phyloP scores from a whole-genome alignment of 2,329 filamentous ascomycete genomes.

The Ceratocystis lukuohia region DNA sequence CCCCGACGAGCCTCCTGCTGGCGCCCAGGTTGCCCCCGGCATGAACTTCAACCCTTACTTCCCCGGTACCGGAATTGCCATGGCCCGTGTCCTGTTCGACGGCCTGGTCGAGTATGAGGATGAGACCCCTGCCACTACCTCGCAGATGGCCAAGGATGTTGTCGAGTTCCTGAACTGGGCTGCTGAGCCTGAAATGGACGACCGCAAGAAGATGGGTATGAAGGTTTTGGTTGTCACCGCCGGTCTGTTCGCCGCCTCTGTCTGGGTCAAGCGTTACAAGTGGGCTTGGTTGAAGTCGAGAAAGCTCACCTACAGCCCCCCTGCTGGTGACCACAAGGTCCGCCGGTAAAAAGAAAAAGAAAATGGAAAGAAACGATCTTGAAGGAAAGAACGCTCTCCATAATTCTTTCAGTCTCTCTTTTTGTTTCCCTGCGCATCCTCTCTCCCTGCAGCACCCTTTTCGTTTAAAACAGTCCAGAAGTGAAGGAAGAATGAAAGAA shows the following conservation, averaged over 20 bases:
- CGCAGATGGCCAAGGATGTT: slow-evolving; percentile 99
- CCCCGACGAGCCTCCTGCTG: slow-evolving; percentile 87
- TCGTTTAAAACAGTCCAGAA: slow-evolving; percentile 11
- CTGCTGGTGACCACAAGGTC: slow-evolving; percentile 38
- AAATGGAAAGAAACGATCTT: neutral
- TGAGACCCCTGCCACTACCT: slow-evolving; percentile 81
- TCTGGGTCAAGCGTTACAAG: slow-evolving; percentile 99
- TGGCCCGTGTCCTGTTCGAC: slow-evolving; percentile 97
- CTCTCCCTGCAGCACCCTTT: slow-evolving; percentile 19
- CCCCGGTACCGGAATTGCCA: slow-evolving; percentile 95
- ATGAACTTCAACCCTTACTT: slow-evolving; percentile 99
- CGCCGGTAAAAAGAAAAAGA: slow-evolving; percentile 32
- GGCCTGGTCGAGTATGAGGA: slow-evolving; percentile 98
- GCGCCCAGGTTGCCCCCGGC: slow-evolving; percentile 69
- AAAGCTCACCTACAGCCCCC: slow-evolving; percentile 80
- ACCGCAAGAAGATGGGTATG: slow-evolving; percentile 98
- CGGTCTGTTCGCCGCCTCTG: slow-evolving; percentile 69
- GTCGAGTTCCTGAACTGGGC: slow-evolving; percentile 99
- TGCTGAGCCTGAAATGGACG: slow-evolving; percentile 97
- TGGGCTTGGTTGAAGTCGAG: slow-evolving; percentile 93
- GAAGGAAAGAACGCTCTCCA: neutral
- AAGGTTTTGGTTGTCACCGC: slow-evolving; percentile 78
- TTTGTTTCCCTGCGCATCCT: neutral
- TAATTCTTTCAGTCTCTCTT: neutral
- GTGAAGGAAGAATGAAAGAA: neutral